These are phyloP conservation scores for Talaromyces trachyspermus DNA, from an alignment of 495 filamentous ascomycete genomes.

Conservation along the genomic window DNA sequence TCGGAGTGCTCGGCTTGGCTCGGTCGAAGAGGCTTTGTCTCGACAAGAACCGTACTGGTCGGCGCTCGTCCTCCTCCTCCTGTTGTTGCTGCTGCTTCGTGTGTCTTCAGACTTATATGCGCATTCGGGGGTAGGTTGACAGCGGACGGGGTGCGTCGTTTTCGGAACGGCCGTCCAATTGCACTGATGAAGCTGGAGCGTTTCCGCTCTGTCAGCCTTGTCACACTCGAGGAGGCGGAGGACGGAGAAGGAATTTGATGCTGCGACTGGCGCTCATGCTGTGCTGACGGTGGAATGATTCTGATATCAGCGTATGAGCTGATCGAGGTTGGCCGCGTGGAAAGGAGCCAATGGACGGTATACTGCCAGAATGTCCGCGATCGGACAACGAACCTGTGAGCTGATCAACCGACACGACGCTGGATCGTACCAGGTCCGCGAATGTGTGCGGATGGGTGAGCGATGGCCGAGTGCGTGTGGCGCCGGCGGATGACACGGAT, in stretches of 20 bases:
- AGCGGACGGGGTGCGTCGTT: slow-evolving; percentile 26
- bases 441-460: slow-evolving; percentile 19
- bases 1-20: neutral
- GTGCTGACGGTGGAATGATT: slow-evolving; percentile 10
- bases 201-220: slow-evolving; percentile 24
- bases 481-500: slow-evolving; percentile 9
- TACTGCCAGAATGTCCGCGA: slow-evolving; percentile 26
- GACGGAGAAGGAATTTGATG: neutral
- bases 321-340: slow-evolving; percentile 36
- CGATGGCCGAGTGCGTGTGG: slow-evolving; percentile 21
- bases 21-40: slow-evolving; percentile 12
- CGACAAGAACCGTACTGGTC: slow-evolving; percentile 26
- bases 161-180: slow-evolving; percentile 34
- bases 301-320: slow-evolving; percentile 34
- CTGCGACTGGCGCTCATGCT: neutral
- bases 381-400: slow-evolving; percentile 25
- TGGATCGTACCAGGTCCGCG: neutral
- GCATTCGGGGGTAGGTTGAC: slow-evolving; percentile 24
- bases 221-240: slow-evolving; percentile 15
- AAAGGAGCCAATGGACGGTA: slow-evolving; percentile 36
- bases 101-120: slow-evolving; percentile 21
- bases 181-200: slow-evolving; percentile 31
- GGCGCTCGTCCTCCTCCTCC: too few relatives aligned
- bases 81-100: slow-evolving; percentile 17
- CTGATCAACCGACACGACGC: slow-evolving; percentile 4